phyloP scores from a whole-genome alignment of 768 basidiomycete species.

The Suillus fuscotomentosus region DNA sequence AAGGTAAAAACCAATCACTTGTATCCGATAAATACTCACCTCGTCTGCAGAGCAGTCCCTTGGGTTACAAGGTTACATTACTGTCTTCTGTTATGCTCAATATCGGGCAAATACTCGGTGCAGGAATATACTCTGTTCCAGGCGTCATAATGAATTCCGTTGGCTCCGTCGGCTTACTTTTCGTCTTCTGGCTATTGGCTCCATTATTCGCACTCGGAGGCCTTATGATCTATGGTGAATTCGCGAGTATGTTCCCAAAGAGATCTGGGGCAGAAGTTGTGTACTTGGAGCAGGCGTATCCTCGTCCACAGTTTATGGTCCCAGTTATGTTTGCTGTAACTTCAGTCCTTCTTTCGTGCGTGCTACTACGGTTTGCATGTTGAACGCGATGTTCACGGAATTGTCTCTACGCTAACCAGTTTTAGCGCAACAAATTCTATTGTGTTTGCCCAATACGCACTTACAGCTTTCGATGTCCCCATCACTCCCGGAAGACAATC shows the following conservation, averaged over 20 bases:
- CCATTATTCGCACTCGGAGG: conserved; percentile 5
- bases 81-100: conserved; percentile 7
- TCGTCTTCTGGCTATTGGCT: conserved; percentile 4
- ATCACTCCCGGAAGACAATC: conserved; percentile 20
- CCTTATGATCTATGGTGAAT: conserved; percentile 35
- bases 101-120: conserved; percentile 4
- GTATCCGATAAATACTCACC: background rate
- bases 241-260: conserved; percentile 46
- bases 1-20: background rate
- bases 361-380: background rate
- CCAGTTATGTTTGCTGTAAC: conserved; percentile 42
- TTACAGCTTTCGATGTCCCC: conserved; percentile 17
- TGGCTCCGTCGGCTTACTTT: conserved; percentile 1
- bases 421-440: conserved; percentile 22
- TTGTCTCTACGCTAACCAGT: background rate
- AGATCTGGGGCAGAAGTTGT: conserved; percentile 51
- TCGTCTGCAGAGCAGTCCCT: conserved; percentile 1
- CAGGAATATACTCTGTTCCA: conserved; percentile 8
- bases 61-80: conserved; percentile 8
- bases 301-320: conserved; percentile 29
- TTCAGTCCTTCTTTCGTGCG: conserved; percentile 24
- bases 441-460: conserved; percentile 25
- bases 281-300: conserved; percentile 35
- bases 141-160: conserved; percentile 5
- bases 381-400: background rate